Percentiles rank a stretch among this genome's conserved stretches.
Evolutionary conservation across 306 rosid genomes (phyloP).

Genomic region (Cicer yamashitae): DNA sequence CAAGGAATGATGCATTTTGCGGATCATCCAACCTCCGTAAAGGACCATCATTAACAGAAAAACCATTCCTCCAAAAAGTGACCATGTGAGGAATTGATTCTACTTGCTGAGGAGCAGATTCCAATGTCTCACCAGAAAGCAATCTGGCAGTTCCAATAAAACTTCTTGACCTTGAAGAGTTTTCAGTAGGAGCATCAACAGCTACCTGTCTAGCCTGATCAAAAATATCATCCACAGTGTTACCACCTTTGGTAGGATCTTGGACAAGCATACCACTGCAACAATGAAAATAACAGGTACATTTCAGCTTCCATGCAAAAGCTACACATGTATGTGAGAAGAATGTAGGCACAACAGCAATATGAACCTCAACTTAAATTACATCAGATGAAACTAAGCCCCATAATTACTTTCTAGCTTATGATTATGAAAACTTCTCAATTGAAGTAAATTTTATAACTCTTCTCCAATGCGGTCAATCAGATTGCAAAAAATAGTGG

Average conservation of each 20-base stretch:
- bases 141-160: slow-evolving; percentile 84
- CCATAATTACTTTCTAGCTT: background rate
- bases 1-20: slow-evolving; percentile 74
- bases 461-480: background rate
- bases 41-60: slow-evolving; percentile 80
- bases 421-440: background rate
- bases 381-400: background rate
- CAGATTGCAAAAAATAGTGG: too few species aligned
- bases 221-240: slow-evolving; percentile 73
- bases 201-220: slow-evolving; percentile 65
- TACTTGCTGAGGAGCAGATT: slow-evolving; percentile 67
- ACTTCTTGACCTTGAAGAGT: slow-evolving; percentile 64
- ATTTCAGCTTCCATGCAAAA: slow-evolving; percentile 2
- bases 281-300: slow-evolving; percentile 23
- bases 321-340: background rate
- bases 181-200: slow-evolving; percentile 54
- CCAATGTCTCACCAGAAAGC: slow-evolving; percentile 79
- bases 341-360: too few species aligned
- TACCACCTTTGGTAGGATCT: slow-evolving; percentile 69
- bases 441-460: background rate
- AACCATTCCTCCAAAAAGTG: slow-evolving; percentile 93
- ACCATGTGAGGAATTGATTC: slow-evolving; percentile 58
- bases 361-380: background rate
- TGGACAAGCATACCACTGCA: slow-evolving; percentile 94
- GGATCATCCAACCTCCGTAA: slow-evolving; percentile 79